Evolutionary conservation across 2,329 filamentous ascomycete genomes (phyloP), one percentile per base, ranked within the genome.

Genomic region (Phialophora verrucosa): DNA sequence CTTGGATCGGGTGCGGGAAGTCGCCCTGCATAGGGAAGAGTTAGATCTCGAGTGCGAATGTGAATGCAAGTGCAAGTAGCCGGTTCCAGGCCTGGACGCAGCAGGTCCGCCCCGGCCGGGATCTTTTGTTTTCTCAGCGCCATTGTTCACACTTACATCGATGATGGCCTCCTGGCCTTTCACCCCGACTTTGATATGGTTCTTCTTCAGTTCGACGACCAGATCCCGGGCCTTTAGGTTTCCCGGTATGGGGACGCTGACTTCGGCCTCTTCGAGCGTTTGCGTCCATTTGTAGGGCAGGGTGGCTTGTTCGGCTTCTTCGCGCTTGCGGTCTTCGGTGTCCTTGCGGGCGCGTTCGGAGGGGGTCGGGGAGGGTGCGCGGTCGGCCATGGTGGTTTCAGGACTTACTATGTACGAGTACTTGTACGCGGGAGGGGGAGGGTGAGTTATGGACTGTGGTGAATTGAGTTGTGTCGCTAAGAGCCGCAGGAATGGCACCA

Each of bases 211-310:
- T 64, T 91, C 88, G 64, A 99, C 88, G 65, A 91, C 87, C 42
- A 99, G 81, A 77, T 99, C 95, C 73, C 86, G 87, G 47, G 88
- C 92, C 80, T 96, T 96, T 73, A 94, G 83, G 78, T 93, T 96
- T 27, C 85, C 90, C 0, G 94, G 90, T 0, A 99, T 88, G 31
- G 86, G 83, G 66, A 96, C 85, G 59, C 85, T 90, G 74, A 98
- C 81, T 76, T 97, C 92, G 67, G 97, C 82, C 76, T 98, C 95
- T 73, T 85, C 85, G 77, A 99, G 97, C 27, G 91, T 93, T 82
- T 99, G 95, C 11, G 87, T 91, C 95, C 95, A 99, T 82, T 96
- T 95, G 88, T 99, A 99, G 0, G 95, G 95, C 50, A 99, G 88
- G 27, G 90, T 87, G 50, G 89, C 90, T 83, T 99, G 95, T 82